Evolutionary conservation across 2,329 filamentous ascomycete species (phyloP).

Genomic region (Calcarisporium arbuscula): DNA sequence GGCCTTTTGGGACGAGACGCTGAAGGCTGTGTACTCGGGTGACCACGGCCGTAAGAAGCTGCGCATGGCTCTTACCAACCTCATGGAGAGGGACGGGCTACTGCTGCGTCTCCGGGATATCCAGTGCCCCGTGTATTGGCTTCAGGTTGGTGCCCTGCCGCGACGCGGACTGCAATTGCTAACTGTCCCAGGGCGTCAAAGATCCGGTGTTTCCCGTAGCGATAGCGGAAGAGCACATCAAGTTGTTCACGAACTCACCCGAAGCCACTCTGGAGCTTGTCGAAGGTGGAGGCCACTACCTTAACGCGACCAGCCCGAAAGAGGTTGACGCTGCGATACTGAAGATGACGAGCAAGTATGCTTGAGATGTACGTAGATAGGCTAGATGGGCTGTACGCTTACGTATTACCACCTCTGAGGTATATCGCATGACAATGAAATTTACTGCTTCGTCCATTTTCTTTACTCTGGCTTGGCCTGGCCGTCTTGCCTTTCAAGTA

Average conservation of each 20-base stretch:
- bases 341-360: constrained; percentile 31
- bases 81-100: constrained; percentile 42
- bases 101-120: constrained; percentile 38
- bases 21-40: constrained; percentile 40
- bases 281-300: constrained; percentile 40
- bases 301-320: constrained; percentile 41
- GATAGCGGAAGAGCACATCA: constrained; percentile 41
- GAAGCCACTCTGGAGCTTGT: constrained; percentile 37
- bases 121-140: constrained; percentile 45
- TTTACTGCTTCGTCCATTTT: no score
- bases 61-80: constrained; percentile 36
- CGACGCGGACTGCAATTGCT: background rate
- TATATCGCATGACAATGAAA: no score
- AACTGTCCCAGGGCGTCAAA: constrained; percentile 30
- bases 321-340: constrained; percentile 40
- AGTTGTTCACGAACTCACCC: constrained; percentile 39
- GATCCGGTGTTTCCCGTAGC: constrained; percentile 36
- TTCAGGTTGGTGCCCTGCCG: constrained; percentile 37
- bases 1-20: constrained; percentile 38
- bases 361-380: no score
- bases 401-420: no score
- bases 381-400: no score
- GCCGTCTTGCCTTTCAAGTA: no score
- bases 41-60: constrained; percentile 44
- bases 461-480: no score